Percentiles rank a stretch among this genome's conserved stretches.
Evolutionary conservation across 495 filamentous ascomycete genomes (phyloP).

Genomic region (Neurospora tetraspora): DNA sequence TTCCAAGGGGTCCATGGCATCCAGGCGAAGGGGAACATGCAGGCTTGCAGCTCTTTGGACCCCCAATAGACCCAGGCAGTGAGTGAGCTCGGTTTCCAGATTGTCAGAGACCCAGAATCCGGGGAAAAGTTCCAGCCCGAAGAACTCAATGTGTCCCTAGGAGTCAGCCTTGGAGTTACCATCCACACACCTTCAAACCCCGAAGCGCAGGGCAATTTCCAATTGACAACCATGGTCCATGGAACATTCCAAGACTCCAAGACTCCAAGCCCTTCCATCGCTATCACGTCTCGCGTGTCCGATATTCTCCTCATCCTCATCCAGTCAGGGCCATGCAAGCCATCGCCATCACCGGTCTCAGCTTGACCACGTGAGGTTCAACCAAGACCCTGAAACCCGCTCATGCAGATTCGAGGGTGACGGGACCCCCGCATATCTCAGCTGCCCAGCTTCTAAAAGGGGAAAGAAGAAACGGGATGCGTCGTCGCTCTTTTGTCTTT

Average conservation of each 20-base stretch:
- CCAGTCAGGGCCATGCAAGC: background rate
- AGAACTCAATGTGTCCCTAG: too few relatives aligned
- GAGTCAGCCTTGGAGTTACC: too few relatives aligned
- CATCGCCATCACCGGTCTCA: background rate
- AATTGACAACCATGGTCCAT: background rate
- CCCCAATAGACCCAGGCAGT: background rate
- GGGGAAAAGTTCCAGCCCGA: background rate
- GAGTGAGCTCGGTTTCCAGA: background rate
- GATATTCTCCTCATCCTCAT: background rate
- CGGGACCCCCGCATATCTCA: background rate
- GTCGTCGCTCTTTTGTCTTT: too few relatives aligned
- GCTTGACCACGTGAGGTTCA: background rate
- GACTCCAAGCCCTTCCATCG: background rate
- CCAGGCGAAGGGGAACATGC: background rate
- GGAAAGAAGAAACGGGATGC: background rate
- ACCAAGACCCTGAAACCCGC: background rate
- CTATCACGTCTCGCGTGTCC: background rate
- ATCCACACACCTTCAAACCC: too few relatives aligned
- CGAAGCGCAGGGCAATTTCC: too few relatives aligned
- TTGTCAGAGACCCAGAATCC: background rate
- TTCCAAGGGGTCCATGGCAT: background rate
- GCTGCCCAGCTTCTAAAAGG: background rate
- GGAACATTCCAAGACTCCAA: background rate
- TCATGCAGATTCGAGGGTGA: too few relatives aligned
- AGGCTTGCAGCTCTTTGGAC: background rate